Conservation (phyloP, 352 stramenopile genomes). For the Phytopythium chamaehyphon region DNA sequence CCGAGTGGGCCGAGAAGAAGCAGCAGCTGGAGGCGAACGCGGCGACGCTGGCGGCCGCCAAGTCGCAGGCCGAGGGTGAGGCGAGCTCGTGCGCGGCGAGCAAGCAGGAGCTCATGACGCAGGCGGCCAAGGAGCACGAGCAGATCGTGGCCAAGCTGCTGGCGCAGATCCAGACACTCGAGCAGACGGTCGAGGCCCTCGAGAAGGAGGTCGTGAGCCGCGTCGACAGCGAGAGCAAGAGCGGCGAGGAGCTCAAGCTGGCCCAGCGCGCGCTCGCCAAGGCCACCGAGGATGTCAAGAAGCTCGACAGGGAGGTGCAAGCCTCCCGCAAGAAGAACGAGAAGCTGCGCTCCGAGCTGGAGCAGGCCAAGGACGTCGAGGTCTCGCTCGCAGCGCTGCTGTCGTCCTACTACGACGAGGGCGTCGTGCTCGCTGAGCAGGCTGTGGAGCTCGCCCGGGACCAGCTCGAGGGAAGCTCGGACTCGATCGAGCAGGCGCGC, state of each 20-base stretch:
- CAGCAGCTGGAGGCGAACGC: slow-evolving; percentile 15
- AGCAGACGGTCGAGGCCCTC: slow-evolving; percentile 11
- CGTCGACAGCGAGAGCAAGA: slow-evolving; percentile 12
- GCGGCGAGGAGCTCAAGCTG: slow-evolving; percentile 13
- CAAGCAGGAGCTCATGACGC: slow-evolving; percentile 26
- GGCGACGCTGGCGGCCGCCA: slow-evolving; percentile 15
- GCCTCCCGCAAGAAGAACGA: slow-evolving; percentile 63
- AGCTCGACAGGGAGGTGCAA: slow-evolving; percentile 41
- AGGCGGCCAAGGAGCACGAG: slow-evolving; percentile 35
- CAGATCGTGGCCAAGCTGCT: slow-evolving; percentile 23
- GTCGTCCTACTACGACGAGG: slow-evolving; percentile 78
- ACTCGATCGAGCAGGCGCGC: slow-evolving; percentile 46
- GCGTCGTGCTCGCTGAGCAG: slow-evolving; percentile 46
- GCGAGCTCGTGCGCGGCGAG: slow-evolving; percentile 26
- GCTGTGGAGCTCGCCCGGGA: slow-evolving; percentile 31
- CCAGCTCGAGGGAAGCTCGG: slow-evolving; percentile 39
- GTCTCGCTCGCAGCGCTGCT: slow-evolving; percentile 62
- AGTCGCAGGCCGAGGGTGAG: slow-evolving; percentile 31
- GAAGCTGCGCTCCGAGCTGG: slow-evolving; percentile 45
- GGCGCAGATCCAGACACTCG: slow-evolving; percentile 16
- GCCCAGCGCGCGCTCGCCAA: slow-evolving; percentile 28
- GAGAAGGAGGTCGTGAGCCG: slow-evolving; percentile 16
- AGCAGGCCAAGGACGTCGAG: slow-evolving; percentile 42
- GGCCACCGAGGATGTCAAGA: slow-evolving; percentile 29
- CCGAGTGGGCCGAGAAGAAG: slow-evolving; percentile 27